Base-by-base conservation (phyloP, 2,329 filamentous ascomycete species). In the Hymenoscyphus fraxineus region DNA sequence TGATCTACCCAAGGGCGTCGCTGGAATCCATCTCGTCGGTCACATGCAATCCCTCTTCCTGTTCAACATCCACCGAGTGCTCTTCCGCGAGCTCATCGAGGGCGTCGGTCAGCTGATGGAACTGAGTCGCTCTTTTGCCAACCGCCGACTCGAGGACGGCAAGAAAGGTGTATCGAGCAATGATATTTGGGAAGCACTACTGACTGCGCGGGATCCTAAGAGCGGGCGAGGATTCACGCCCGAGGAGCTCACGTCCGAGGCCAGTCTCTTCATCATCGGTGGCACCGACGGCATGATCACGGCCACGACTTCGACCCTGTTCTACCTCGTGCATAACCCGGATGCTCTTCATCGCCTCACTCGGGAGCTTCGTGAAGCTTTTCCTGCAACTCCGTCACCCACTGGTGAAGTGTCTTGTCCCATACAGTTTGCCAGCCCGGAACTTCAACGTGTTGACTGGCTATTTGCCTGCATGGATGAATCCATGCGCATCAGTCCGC, bases 381-480 rank as follows among this genome's bases (percentile, higher is more conserved):
- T 0, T 72, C 73, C 6, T 58, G 64, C 16, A 68, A 67, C 2
- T 69, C 75, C 1, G 77, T 77, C 27, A 44, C 57, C 4, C 60
- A 64, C 57, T 75, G 75, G 10, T 40, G 4, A 40, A 6, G 1
- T 40, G 39, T 22, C 39, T 10, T 40, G 39, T 40, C 39, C 39
- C 39, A 40, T 40, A 3, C 39, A 40, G 15, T 40, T 40, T 15
- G 39, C 39, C 9, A 40, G 39, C 39, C 41, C 70, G 3, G 65
- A 73, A 4, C 71, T 82, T 10, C 68, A 73, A 19, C 69, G 66
- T 6, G 78, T 75, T 68, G 66, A 60, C 0, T 66, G 63, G 27
- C 61, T 66, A 67, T 74, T 80, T 59, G 80, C 81, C 0, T 78
- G 81, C 4, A 75, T 84, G 31, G 79, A 78, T 35, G 82, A 84